A percentile compares a stretch with the other conserved stretches of the same genome.
Conservation (phyloP, 2,329 filamentous ascomycete genomes). For the Penicillium sp. region DNA sequence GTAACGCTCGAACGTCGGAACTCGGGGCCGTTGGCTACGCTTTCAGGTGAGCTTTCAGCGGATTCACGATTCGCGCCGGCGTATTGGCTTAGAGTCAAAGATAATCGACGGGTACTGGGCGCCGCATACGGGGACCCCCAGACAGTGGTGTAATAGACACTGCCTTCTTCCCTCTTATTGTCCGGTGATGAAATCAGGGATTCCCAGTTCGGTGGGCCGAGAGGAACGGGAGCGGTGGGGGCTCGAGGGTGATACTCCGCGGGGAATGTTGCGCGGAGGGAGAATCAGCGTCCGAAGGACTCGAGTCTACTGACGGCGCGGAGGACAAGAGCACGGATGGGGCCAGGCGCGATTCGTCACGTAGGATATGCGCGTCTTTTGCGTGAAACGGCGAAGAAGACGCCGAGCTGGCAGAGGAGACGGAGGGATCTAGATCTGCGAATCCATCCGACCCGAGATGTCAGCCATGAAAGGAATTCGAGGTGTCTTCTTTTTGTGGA, state of each 20-base stretch:
- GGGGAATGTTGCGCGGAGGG: constrained; percentile 28
- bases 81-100: constrained; percentile 43
- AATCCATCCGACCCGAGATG: constrained; percentile 10
- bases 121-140: constrained; percentile 90
- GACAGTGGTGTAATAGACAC: constrained; percentile 64
- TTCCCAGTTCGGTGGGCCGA: constrained; percentile 31
- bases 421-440: constrained; percentile 36
- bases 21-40: constrained; percentile 25
- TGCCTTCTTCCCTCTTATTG: constrained; percentile 44
- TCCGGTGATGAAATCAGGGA: constrained; percentile 39
- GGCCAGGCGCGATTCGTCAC: constrained; percentile 30
- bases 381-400: constrained; percentile 30
- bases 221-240: constrained; percentile 30
- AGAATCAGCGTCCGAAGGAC: constrained; percentile 33
- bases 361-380: constrained; percentile 24
- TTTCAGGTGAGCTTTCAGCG: constrained; percentile 33
- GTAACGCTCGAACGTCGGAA: constrained; percentile 28
- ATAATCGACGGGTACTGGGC: constrained; percentile 45
- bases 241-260: constrained; percentile 27
- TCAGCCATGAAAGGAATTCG: background rate
- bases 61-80: constrained; percentile 39
- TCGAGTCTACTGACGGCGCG: constrained; percentile 36
- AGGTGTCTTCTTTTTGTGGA: constrained; percentile 1
- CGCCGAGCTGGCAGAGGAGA: constrained; percentile 38
- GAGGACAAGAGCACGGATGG: constrained; percentile 31